Conservation (phyloP, 2,329 filamentous ascomycete species). For the Alternaria conjuncta region DNA sequence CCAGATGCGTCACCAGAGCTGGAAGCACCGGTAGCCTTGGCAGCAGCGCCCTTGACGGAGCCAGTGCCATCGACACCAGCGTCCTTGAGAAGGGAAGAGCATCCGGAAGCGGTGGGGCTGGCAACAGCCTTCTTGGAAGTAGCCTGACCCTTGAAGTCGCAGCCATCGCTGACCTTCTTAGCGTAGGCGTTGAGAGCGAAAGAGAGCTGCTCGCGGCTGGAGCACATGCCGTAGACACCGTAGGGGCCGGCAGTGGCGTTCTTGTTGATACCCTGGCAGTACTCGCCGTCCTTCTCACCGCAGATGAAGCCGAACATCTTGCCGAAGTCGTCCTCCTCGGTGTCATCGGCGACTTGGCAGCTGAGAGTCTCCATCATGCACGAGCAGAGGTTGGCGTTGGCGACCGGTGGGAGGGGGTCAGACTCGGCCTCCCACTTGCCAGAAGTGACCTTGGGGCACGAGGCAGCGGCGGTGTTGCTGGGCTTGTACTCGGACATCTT, state of each 20-base stretch:
- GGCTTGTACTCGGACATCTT: constrained; percentile 72
- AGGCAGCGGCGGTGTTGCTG: constrained; percentile 69
- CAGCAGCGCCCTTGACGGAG: constrained; percentile 54
- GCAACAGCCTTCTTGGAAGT: constrained; percentile 58
- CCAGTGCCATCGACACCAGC: constrained; percentile 69
- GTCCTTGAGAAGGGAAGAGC: constrained; percentile 65
- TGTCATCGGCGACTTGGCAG: constrained; percentile 68
- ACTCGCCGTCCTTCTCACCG: constrained; percentile 57
- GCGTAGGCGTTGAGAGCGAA: constrained; percentile 75
- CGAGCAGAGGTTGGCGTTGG: constrained; percentile 77
- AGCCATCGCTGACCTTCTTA: constrained; percentile 61
- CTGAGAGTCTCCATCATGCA: constrained; percentile 81
- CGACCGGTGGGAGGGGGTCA: constrained; percentile 76
- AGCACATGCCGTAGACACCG: constrained; percentile 81
- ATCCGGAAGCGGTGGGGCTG: constrained; percentile 57
- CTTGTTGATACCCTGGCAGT: constrained; percentile 72
- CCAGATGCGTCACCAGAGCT: constrained; percentile 22
- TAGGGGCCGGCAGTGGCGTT: constrained; percentile 73
- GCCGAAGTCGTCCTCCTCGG: constrained; percentile 66
- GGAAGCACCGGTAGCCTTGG: constrained; percentile 14
- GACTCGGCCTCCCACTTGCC: constrained; percentile 71
- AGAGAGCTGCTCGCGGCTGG: constrained; percentile 71
- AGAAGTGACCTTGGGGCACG: constrained; percentile 71
- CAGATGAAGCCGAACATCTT: constrained; percentile 79
- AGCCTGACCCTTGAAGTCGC: constrained; percentile 74